Percentiles rank a stretch among this genome's conserved stretches.
Evolutionary conservation across 768 basidiomycete genomes (phyloP).

Genomic region (Suillus bovinus): DNA sequence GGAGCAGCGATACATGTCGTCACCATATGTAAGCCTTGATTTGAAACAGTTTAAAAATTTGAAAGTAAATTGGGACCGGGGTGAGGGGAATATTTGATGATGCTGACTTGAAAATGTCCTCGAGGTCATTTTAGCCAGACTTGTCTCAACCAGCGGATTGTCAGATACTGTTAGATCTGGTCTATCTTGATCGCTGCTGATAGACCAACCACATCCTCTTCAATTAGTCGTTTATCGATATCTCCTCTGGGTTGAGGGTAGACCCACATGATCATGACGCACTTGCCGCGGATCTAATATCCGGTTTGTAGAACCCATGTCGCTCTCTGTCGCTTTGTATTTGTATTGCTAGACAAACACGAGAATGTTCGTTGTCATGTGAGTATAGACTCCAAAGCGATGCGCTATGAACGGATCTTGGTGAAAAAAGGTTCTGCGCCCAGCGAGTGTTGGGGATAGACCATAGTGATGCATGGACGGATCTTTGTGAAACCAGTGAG

Average conservation of each 20-base stretch:
- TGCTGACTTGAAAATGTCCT: neutral
- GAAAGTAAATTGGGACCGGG: slow-evolving; percentile 29
- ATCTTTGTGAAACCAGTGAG: neutral
- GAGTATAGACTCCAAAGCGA: neutral
- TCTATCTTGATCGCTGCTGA: slow-evolving; percentile 10
- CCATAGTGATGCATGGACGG: neutral
- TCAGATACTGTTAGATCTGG: slow-evolving; percentile 29
- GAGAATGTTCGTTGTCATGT: neutral
- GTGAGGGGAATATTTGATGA: slow-evolving; percentile 20
- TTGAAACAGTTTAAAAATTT: slow-evolving; percentile 39
- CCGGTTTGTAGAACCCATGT: neutral
- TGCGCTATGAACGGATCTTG: too few relatives aligned
- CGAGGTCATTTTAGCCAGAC: neutral
- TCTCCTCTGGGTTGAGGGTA: neutral
- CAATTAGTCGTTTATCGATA: neutral
- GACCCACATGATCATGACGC: neutral
- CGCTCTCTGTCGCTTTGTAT: neutral
- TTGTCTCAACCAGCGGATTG: slow-evolving; percentile 18
- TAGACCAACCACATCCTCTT: neutral
- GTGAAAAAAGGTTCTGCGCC: too few relatives aligned
- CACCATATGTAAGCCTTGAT: neutral
- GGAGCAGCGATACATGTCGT: slow-evolving; percentile 37
- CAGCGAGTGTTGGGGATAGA: neutral
- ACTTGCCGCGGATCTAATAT: neutral
- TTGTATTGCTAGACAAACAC: neutral